Base-by-base conservation (phyloP, 1,284 basidiomycete species). In the Tilletia caries region DNA sequence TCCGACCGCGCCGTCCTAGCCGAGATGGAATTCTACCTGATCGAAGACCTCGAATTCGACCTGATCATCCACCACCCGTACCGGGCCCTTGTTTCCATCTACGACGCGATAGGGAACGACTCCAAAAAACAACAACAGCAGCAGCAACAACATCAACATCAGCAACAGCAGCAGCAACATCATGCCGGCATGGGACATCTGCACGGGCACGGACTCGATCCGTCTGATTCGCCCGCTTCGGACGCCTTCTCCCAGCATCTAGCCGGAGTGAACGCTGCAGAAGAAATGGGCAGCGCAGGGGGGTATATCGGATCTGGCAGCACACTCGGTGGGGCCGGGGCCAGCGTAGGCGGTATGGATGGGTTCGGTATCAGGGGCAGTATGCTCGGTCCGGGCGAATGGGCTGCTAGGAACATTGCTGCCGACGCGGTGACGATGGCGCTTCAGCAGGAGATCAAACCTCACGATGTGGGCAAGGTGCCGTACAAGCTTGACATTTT, bases 1-100 rank as follows among this genome's bases (percentile, higher is more conserved):
- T 62, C 58, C 58, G 58, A 62, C 58, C 58, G 58, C 12, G 58
- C 58, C 29, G 88, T 90, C n/a, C 86, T 98, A 4, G 95, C 95
- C 3, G 95, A 98, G 83, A 97, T 97, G 95, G 95, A 98, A 83
- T 98, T 98, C 85, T 98, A 97, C 84, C 88, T 98, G 15, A 89
- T 98, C 25, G 93, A 93, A 79, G 95, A 98, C 82, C 88, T 98
- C 50, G 93, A 96, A 83, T 98, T 95, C 79, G 93, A 98, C 84
- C 86, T 98, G 50, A 88, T 91, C 65, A 87, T 98, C 6, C 97
- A 93, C 83, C 95, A 98, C 83, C 94, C 95, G 0, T 98, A 98
- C 84, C 89, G 92, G 58, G 91, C 92, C 0, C 87, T 98, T 41
- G 85, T 91, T 60, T 87, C 90, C 3, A 86, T 97, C 15, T 91